Evolutionary conservation across 83 land plant species (phyloP).

Genomic region (Diphasiastrum complanatum): DNA sequence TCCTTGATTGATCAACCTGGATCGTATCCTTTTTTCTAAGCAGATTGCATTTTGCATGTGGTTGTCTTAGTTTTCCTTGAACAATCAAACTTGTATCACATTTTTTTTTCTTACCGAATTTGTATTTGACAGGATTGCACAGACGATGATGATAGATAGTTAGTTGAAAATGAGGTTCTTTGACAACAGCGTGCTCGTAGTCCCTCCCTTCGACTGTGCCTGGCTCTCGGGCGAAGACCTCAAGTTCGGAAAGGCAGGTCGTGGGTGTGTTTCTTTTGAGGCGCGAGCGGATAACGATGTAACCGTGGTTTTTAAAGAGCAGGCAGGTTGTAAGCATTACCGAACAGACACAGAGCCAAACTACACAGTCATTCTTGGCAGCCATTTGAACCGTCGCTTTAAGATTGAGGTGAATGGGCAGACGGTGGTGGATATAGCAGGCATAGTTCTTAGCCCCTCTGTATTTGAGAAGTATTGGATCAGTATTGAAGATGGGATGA

Average conservation of each 20-base stretch:
- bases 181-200: slow-evolving; percentile 54
- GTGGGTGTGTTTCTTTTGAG: slow-evolving; percentile 91
- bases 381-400: slow-evolving; percentile 70
- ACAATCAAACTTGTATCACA: no score
- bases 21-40: no score
- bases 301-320: slow-evolving; percentile 82
- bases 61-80: no score
- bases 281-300: slow-evolving; percentile 92
- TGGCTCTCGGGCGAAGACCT: slow-evolving; percentile 69
- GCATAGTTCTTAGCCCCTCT: slow-evolving; percentile 51
- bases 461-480: slow-evolving; percentile 89
- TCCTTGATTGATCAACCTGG: no score
- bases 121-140: no score
- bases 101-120: no score
- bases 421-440: slow-evolving; percentile 77
- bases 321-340: slow-evolving; percentile 50
- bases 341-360: slow-evolving; percentile 68
- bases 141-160: no score
- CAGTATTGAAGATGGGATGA: slow-evolving; percentile 73
- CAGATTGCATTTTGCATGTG: no score
- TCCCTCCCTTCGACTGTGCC: slow-evolving; percentile 90
- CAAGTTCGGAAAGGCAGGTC: slow-evolving; percentile 65
- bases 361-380: slow-evolving; percentile 83
- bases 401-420: slow-evolving; percentile 73
- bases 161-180: no score